Conservation (phyloP, 2,329 filamentous ascomycete genomes). For the Aureobasidium subglaciale region DNA sequence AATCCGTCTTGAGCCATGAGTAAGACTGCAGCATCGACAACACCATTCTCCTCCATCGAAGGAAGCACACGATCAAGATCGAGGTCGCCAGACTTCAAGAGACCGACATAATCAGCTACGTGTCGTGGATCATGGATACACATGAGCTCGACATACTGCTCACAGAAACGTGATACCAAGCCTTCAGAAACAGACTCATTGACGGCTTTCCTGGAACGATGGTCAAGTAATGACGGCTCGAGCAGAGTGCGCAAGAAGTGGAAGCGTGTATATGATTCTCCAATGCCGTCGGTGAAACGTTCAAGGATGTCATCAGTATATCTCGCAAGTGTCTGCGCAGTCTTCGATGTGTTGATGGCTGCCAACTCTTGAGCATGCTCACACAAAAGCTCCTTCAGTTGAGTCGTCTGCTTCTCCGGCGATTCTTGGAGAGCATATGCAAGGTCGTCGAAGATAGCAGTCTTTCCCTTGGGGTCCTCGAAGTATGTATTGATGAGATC, state of each 20-base stretch:
- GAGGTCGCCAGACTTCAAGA: conserved; percentile 69
- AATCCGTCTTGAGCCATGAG: conserved; percentile 85
- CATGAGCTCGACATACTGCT: conserved; percentile 85
- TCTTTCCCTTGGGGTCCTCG: conserved; percentile 70
- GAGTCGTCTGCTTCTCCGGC: conserved; percentile 62
- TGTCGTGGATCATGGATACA: conserved; percentile 75
- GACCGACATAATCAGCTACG: conserved; percentile 76
- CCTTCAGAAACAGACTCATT: conserved; percentile 28
- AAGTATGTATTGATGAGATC: conserved; percentile 76
- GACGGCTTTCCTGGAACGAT: neutral
- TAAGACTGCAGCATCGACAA: conserved; percentile 87
- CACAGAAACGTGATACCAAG: conserved; percentile 56
- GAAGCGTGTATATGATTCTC: conserved; percentile 60
- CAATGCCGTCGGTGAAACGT: conserved; percentile 56
- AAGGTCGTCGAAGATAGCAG: conserved; percentile 72
- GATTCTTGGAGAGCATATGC: conserved; percentile 63
- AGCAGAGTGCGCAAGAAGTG: conserved; percentile 70
- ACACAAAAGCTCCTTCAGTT: conserved; percentile 62
- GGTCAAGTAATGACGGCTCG: conserved; percentile 45
- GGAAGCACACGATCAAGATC: conserved; percentile 74
- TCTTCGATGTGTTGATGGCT: conserved; percentile 55
- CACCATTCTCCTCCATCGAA: conserved; percentile 79
- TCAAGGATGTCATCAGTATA: conserved; percentile 59
- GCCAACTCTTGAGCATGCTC: conserved; percentile 60
- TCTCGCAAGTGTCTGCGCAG: conserved; percentile 58